Percentiles rank a stretch among this genome's conserved stretches.
Conservation (phyloP, 352 stramenopile genomes). For the Phytopythium sindhum region DNA sequence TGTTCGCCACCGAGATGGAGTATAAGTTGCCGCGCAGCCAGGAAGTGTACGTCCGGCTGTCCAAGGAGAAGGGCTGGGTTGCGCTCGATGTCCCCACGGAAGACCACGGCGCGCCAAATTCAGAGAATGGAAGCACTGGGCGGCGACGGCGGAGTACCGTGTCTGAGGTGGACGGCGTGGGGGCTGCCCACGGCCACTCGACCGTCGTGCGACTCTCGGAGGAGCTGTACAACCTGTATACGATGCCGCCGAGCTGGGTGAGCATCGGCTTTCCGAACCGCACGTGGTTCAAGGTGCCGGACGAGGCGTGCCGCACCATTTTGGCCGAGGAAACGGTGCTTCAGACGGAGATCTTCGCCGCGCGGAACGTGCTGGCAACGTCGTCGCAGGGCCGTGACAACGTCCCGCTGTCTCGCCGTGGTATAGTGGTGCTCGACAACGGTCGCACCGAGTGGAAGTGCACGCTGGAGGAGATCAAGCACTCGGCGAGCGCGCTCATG, state of each 20-base stretch:
- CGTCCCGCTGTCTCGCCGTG: constrained; percentile 60
- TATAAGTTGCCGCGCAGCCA: constrained; percentile 73
- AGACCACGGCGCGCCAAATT: neutral
- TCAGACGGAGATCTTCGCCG: constrained; percentile 71
- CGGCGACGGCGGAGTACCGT: constrained; percentile 4
- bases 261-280: constrained; percentile 75
- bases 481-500: constrained; percentile 64
- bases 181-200: constrained; percentile 5
- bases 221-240: constrained; percentile 76
- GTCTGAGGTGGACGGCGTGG: constrained; percentile 5
- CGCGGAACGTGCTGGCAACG: constrained; percentile 62
- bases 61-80: constrained; percentile 81
- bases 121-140: neutral
- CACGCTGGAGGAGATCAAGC: constrained; percentile 82
- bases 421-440: constrained; percentile 42
- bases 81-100: constrained; percentile 32
- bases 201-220: constrained; percentile 69
- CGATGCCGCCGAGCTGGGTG: constrained; percentile 73
- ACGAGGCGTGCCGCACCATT: constrained; percentile 59
- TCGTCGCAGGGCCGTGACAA: constrained; percentile 70
- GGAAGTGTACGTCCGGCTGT: constrained; percentile 66
- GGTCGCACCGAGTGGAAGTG: constrained; percentile 55
- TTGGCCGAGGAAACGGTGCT: constrained; percentile 68
- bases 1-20: constrained; percentile 80
- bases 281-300: constrained; percentile 81